Evolutionary conservation across 805 yeast species (phyloP), one percentile per base, ranked within the genome.

Genomic region (Komagataella mondaviorum): DNA sequence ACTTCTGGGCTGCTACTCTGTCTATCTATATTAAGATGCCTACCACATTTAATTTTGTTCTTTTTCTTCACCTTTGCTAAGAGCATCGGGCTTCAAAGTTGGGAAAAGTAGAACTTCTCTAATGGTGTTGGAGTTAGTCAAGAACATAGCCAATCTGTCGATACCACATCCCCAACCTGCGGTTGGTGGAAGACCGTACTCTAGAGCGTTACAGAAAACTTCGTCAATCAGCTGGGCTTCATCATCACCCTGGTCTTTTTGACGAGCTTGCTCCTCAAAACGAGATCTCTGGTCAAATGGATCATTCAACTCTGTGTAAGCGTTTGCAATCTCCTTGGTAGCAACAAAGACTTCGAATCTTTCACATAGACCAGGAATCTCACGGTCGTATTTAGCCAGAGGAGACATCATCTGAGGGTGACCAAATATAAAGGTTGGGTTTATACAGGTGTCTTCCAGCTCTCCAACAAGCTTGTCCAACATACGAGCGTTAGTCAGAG

Each of bases 111-210:
- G 77, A 49, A 91, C 98, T 76, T 91, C 99, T 83, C 96, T 88
- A 65, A 91, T 91, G 60, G 96, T 87, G 76, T 89, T 86, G 53
- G 96, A 87, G 71, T 93, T 82, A 55, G 98, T 93, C 74, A 93
- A 80, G 77, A 93, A 93, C 99, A 91, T 91, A 65, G 96, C 89
- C 65, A 91, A 69, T 77, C 99, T 85, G 73, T 91, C 99, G 60
- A 91, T 90, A 79, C 99, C 99, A 73, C 96, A 85, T 62, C 99
- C 99, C 98, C 98, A 91, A 60, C 99, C 99, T 70, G 95, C 98
- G 61, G 98, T 93, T 63, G 99, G 99, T 54, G 99, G 99, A 64
- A 91, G 79, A 71, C 98, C 99, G 70, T 88, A 91, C 75, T 91
- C 99, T 64, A 91, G 80, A 59, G 99, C 97, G 63, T 90, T 87